phyloP scores from a whole-genome alignment of 305 asterid genomes.

The Fraxinus dipetala region DNA sequence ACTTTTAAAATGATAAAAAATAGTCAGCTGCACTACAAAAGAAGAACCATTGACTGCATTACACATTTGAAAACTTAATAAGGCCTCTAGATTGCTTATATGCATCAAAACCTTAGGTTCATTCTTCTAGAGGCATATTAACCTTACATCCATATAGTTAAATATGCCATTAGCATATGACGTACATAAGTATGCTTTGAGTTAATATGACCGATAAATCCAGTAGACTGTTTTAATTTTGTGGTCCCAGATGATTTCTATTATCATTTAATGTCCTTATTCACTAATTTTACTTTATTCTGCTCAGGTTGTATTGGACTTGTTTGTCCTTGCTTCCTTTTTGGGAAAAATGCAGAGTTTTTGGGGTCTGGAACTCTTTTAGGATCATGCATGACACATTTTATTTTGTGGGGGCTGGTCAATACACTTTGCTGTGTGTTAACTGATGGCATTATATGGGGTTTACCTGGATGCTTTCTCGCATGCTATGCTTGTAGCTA shows the following conservation, averaged over 20 bases:
- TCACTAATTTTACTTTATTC: conserved; percentile 8
- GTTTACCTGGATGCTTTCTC: conserved; percentile 84
- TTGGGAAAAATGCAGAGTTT: conserved; percentile 70
- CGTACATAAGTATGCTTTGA: conserved; percentile 5
- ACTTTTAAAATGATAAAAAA: neutral
- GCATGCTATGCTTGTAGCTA: conserved; percentile 85
- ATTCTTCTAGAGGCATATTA: neutral
- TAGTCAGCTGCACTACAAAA: neutral
- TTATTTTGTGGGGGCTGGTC: conserved; percentile 63
- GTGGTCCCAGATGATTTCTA: neutral
- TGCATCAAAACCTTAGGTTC: neutral
- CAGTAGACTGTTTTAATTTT: neutral
- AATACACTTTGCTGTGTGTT: conserved; percentile 72
- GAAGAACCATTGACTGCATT: neutral
- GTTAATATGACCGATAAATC: neutral
- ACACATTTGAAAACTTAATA: neutral
- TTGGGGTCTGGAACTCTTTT: conserved; percentile 46
- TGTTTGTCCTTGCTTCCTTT: conserved; percentile 79
- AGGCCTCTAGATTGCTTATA: neutral
- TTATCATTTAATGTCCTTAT: neutral
- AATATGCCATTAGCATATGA: neutral
- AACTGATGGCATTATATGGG: conserved; percentile 66
- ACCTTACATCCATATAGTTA: neutral
- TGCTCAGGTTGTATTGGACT: conserved; percentile 68
- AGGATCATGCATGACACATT: conserved; percentile 76